These are phyloP conservation scores for Imleria badia DNA, from an alignment of 768 basidiomycete species.

Conservation along the genomic window DNA sequence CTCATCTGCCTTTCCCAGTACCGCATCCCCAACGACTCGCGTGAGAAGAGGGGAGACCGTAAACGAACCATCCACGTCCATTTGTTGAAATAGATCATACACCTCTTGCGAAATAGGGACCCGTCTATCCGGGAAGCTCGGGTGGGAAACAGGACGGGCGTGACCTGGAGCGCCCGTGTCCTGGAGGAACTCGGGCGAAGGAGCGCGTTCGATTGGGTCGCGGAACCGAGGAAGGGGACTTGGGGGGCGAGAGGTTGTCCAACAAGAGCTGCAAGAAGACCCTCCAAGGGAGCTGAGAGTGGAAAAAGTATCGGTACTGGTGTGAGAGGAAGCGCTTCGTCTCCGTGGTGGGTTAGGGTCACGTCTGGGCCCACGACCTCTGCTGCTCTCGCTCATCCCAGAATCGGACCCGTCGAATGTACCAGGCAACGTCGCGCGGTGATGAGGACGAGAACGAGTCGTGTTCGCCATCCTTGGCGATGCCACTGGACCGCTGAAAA, in stretches of 20 bases:
- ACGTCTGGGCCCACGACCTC: conserved; percentile 3
- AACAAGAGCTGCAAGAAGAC: conserved; percentile 38
- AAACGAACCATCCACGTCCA: conserved; percentile 52
- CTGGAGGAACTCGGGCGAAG: conserved; percentile 33
- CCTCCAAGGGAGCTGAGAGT: conserved; percentile 50
- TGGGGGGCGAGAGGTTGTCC: conserved; percentile 23
- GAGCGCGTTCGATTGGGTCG: conserved; percentile 28
- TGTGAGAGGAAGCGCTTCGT: conserved; percentile 19
- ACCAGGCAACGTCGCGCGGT: conserved; percentile 16
- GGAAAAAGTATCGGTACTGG: conserved; percentile 39
- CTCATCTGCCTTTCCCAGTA: conserved; percentile 32
- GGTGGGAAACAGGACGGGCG: background rate
- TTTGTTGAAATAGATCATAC: conserved; percentile 38
- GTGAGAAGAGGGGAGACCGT: conserved; percentile 29
- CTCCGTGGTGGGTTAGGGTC: background rate
- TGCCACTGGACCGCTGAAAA: conserved; percentile 1
- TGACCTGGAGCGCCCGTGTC: background rate
- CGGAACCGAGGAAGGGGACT: conserved; percentile 25
- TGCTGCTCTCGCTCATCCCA: background rate
- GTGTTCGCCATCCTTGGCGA: background rate
- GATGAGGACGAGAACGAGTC: background rate
- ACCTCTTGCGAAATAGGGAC: conserved; percentile 27
- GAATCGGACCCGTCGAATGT: conserved; percentile 21
- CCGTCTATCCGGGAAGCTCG: background rate
- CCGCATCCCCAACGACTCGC: conserved; percentile 36